Base-by-base conservation (phyloP, 371 early-diverging fungal genomes). In the Amoeboaphelidium protococcarum region DNA sequence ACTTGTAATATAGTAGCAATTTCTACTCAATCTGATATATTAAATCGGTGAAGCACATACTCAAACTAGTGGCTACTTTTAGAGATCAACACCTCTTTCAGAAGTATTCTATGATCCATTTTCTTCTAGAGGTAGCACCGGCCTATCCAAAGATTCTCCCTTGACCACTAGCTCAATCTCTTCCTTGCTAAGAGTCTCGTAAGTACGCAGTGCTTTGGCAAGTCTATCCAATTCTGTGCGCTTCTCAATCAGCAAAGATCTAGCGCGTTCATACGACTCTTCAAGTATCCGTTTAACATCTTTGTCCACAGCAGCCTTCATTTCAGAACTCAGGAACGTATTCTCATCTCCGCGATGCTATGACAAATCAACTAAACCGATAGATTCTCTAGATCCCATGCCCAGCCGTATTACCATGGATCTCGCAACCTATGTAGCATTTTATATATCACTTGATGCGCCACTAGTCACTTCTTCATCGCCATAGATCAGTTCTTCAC, bases 401-500 rank as follows among this genome's bases (percentile, higher is more conserved):
- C 97, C 97, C 52, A 76, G 85, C 47, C 67, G 60, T 1, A 78
- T 69, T 1, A 94, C 86, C 94, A 94, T 94, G 40, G 75, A 70
- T 24, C 78, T 74, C 23, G 97, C 92, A 19, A 91, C 69, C 40
- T 64, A 63, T 0, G 90, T 91, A 2, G 95, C 97, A 44, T 85
- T 76, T 48, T 76, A 67, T 57, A 96, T 69, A 58, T 96, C 97
- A 51, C 71, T 78, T 44, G 75, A 72, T 2, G 90, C 87, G 3
- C 97, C 97, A 25, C 86, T 81, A 0, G 94, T 89, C 13, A 95
- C 85, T 58, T 87, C 79, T 4, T 90, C 89, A 0, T 64, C 51
- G 6, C 95, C 95, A 69, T 77, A 88, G 13, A 94, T 74, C 49
- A 95, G 58, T 52, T 91, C 88, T 55, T 96, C 97, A 2, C 94